phyloP scores from a whole-genome alignment of 257 asterid species.

The Solanum microdontum region DNA sequence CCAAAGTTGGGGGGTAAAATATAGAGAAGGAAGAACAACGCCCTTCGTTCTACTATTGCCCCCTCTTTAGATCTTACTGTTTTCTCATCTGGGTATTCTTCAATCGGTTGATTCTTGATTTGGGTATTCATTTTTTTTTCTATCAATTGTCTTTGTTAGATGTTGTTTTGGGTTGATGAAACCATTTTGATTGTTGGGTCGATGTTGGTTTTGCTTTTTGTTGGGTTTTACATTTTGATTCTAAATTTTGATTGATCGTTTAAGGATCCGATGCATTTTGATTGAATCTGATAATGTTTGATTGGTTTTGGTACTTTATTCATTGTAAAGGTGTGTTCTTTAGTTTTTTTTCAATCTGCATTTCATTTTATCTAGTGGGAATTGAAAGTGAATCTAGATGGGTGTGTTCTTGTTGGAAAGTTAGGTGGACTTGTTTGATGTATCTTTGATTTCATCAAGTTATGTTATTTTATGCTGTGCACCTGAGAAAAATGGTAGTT shows the following conservation, averaged over 20 bases:
- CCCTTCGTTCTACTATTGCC: constrained; percentile 10
- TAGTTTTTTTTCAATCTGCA: neutral
- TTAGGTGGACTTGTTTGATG: neutral
- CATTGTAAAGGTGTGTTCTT: neutral
- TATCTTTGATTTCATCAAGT: neutral
- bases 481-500: neutral
- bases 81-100: neutral
- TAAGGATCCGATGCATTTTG: constrained; percentile 6
- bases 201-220: neutral
- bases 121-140: constrained; percentile 7
- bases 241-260: constrained; percentile 7
- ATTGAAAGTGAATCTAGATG: neutral
- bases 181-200: neutral
- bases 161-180: neutral
- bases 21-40: constrained; percentile 13
- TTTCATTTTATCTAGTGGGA: neutral
- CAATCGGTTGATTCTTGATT: constrained; percentile 5
- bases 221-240: neutral
- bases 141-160: neutral
- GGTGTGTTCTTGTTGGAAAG: neutral
- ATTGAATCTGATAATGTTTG: constrained; percentile 2
- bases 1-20: constrained; percentile 7
- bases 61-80: constrained; percentile 9
- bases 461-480: neutral
- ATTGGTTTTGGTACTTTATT: neutral